These are phyloP conservation scores for Lachancea kluyveri DNA, from an alignment of 805 yeast genomes.

Conservation along the genomic window DNA sequence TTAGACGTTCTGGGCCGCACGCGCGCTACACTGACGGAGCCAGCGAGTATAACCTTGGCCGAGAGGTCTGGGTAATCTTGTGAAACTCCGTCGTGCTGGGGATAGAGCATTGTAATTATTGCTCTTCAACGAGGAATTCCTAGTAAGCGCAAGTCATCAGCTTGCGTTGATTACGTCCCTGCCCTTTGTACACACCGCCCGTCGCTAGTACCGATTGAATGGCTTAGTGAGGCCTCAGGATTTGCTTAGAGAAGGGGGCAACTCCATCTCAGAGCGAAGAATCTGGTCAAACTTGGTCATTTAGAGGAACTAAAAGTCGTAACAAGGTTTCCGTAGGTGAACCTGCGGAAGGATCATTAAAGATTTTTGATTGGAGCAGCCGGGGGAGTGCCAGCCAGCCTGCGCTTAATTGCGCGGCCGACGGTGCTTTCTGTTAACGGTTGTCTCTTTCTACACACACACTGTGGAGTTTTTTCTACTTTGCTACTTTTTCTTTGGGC, in stretches of 20 bases:
- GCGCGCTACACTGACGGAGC: constrained; percentile 44
- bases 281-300: constrained; percentile 39
- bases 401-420: constrained; percentile 30
- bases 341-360: constrained; percentile 36
- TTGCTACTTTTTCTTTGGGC: constrained; percentile 14
- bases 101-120: constrained; percentile 39
- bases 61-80: constrained; percentile 38
- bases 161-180: constrained; percentile 42
- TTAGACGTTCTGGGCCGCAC: constrained; percentile 43
- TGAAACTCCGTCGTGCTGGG: constrained; percentile 36
- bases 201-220: constrained; percentile 43
- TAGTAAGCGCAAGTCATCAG: constrained; percentile 42
- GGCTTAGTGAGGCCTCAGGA: constrained; percentile 39
- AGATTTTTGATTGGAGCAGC: constrained; percentile 17
- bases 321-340: constrained; percentile 40
- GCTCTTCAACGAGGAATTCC: constrained; percentile 43
- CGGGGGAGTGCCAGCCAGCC: constrained; percentile 11
- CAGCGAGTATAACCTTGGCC: constrained; percentile 38
- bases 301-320: constrained; percentile 41
- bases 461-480: constrained; percentile 19
- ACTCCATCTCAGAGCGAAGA: constrained; percentile 33
- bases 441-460: constrained; percentile 13
- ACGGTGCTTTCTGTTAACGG: constrained; percentile 5
- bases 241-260: constrained; percentile 33
- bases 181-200: constrained; percentile 41